These are phyloP conservation scores for Discostella stelligeroides DNA, from an alignment of 108 stramenopile species.

Conservation along the genomic window DNA sequence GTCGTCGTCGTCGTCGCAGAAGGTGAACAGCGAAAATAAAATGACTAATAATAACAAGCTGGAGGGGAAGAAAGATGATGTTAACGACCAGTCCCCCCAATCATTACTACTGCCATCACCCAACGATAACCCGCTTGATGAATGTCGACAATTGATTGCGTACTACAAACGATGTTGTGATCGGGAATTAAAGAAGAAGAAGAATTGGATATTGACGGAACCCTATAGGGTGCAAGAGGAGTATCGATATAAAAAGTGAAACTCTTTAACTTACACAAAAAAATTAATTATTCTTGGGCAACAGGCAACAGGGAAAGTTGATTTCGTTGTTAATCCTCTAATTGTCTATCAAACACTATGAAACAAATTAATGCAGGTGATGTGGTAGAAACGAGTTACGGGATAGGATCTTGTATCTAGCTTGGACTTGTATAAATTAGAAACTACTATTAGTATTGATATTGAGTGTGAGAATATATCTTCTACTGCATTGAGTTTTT, in stretches of 20 bases:
- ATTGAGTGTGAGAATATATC: no score
- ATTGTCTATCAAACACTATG: no score
- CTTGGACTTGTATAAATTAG: no score
- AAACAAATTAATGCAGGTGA: no score
- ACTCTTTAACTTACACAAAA: background rate
- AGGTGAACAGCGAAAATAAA: slow-evolving; percentile 15
- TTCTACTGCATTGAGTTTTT: no score
- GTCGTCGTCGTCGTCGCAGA: no score
- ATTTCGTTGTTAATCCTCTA: no score
- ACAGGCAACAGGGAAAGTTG: no score
- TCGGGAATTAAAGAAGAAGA: slow-evolving; percentile 81
- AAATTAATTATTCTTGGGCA: no score
- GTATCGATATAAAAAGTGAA: slow-evolving; percentile 69
- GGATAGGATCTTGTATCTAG: no score
- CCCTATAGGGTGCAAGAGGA: slow-evolving; percentile 90
- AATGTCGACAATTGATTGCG: slow-evolving; percentile 73
- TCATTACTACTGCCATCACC: slow-evolving; percentile 60
- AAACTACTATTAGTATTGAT: no score
- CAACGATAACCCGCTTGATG: slow-evolving; percentile 83
- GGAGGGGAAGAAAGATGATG: slow-evolving; percentile 36
- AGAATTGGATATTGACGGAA: slow-evolving; percentile 87
- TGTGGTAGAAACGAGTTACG: no score
- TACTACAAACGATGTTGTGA: slow-evolving; percentile 86
- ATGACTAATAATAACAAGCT: slow-evolving; percentile 48
- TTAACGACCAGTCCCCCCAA: slow-evolving; percentile 35